A percentile compares a stretch with the other conserved stretches of the same genome.
Conservation (phyloP, 345 rosid genomes). For the Mallotus nudiflorus region DNA sequence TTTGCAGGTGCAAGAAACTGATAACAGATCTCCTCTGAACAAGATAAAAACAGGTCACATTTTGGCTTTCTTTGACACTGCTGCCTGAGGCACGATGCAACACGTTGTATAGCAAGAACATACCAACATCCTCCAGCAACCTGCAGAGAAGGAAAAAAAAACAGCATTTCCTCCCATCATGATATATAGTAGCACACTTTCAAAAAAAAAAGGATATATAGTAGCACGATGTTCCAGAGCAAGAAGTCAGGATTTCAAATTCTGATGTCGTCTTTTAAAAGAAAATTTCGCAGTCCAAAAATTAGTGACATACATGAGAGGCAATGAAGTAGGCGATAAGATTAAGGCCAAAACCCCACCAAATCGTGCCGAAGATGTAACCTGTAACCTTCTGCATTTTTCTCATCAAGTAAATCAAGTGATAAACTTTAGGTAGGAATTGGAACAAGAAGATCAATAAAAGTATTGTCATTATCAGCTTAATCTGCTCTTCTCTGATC, state of each 20-base stretch:
- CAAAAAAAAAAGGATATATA: too few relatives aligned
- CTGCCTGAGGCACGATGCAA: slow-evolving; percentile 65
- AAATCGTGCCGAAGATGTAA: slow-evolving; percentile 85
- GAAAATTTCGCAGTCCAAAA: background rate
- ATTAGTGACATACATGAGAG: slow-evolving; percentile 65
- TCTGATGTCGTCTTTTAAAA: background rate
- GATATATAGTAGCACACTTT: too few relatives aligned
- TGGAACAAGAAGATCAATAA: slow-evolving; percentile 54
- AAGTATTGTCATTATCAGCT: slow-evolving; percentile 67
- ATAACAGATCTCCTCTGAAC: slow-evolving; percentile 66
- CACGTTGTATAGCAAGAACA: slow-evolving; percentile 80
- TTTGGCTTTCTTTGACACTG: slow-evolving; percentile 49
- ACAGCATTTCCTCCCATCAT: too few relatives aligned
- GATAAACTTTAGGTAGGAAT: slow-evolving; percentile 84
- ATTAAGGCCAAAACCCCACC: slow-evolving; percentile 96
- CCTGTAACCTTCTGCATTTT: slow-evolving; percentile 89
- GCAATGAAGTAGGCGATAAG: slow-evolving; percentile 91
- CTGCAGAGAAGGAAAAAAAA: too few relatives aligned
- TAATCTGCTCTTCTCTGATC: slow-evolving; percentile 60
- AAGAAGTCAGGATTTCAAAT: background rate
- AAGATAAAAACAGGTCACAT: slow-evolving; percentile 61
- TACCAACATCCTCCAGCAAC: slow-evolving; percentile 97
- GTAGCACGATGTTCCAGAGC: too few relatives aligned
- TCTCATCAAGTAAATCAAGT: slow-evolving; percentile 67
- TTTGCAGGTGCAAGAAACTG: slow-evolving; percentile 37